Conservation (phyloP, 345 rosid species). For the Citrus hindsii region DNA sequence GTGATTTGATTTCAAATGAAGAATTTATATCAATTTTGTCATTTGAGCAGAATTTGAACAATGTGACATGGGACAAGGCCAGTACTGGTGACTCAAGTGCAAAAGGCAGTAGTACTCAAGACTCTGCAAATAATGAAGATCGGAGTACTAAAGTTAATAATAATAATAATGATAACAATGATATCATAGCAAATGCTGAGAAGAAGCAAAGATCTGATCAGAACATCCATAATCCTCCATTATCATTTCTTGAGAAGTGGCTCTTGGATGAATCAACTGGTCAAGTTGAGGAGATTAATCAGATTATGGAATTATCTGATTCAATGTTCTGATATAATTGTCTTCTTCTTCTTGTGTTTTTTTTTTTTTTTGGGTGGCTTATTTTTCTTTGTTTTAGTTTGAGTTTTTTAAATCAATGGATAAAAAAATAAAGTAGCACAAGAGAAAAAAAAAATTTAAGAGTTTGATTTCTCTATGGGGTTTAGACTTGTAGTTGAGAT, state of each 20-base stretch:
- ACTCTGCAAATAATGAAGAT: constrained; percentile 20
- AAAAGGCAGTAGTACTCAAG: constrained; percentile 15
- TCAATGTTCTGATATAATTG: constrained; percentile 36
- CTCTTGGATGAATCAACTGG: constrained; percentile 74
- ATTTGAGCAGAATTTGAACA: constrained; percentile 42
- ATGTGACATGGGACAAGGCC: constrained; percentile 42
- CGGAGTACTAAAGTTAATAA: not conserved
- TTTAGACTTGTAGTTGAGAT: constrained; percentile 19
- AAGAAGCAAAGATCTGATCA: not conserved
- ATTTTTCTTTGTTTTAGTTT: constrained; percentile 10
- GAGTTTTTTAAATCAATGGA: not conserved
- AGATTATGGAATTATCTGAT: constrained; percentile 51
- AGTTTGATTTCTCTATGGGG: constrained; percentile 4
- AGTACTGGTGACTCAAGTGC: constrained; percentile 18
- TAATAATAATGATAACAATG: not conserved
- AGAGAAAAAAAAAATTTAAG: not conserved
- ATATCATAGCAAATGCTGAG: too few species aligned
- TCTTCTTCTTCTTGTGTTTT: not conserved
- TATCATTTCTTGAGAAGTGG: constrained; percentile 95
- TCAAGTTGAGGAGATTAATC: constrained; percentile 57
- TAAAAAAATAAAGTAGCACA: not conserved
- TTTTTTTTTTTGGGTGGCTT: not conserved
- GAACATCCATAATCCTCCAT: constrained; percentile 44
- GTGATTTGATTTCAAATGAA: constrained; percentile 39
- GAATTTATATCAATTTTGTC: constrained; percentile 60